Evolutionary conservation across 108 stramenopile genomes (phyloP), one percentile per base, ranked within the genome.

Genomic region (Pseudonitzschia delicatissima): DNA sequence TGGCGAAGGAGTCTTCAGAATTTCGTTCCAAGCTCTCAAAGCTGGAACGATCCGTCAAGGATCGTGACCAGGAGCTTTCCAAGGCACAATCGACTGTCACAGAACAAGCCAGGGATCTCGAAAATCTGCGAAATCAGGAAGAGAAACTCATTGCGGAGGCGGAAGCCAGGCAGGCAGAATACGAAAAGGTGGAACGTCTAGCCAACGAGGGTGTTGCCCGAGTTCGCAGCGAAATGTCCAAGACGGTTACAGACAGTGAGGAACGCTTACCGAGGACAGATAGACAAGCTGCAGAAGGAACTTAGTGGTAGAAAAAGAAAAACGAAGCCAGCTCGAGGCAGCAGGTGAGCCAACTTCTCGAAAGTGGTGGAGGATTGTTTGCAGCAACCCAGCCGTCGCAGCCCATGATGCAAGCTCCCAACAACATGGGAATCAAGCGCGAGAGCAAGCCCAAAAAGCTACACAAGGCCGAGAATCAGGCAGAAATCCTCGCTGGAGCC

Each of bases 231-330:
- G 91, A 92, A 61, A 83, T 92, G 82, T 82, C 83, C 51, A 74
- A 87, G 62, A 84, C 91, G 13, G 65, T 88, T 27, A 65, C 84
- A 15, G 87, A 92, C 31, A 84, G 83, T 45, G 91, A 92, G 57
- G 91, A 88, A 57, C 84, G 84, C n/a, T n/a, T 87, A 88, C 59
- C 77, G 74, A 44, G 57, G 74, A 2, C 86, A 87, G 47, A 79
- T 88, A 39, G 80, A 87, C 25, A 66, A 68, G 26, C 52, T 88
- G 34, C 72, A 86, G 72, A 70, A 68, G 7, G 84, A 85, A 44
- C 49, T 92, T 20, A 73, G 69, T n/a, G 33, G 62, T 67, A 35
- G 91, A 92, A 63, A 49, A 67, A 32, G 77, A 87, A 32, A 87
- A 79, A 47, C 73, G 86, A 33, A 48, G 62, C 52, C 72, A 79